Conservation (phyloP, 345 rosid genomes). For the Sisymbrium irio region DNA sequence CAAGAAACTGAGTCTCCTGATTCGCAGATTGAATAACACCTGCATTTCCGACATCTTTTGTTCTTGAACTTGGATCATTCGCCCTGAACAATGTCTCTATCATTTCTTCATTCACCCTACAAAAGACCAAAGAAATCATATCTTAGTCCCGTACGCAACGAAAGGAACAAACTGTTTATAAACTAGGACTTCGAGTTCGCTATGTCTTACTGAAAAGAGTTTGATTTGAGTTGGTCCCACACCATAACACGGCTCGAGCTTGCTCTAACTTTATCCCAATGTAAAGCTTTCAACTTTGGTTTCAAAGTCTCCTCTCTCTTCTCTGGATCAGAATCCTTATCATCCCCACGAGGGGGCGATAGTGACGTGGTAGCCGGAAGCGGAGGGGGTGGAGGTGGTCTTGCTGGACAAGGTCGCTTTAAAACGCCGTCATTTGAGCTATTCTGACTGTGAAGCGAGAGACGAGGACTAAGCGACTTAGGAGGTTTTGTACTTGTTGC, state of each 20-base stretch:
- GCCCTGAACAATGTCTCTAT: constrained; percentile 81
- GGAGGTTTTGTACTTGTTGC: constrained; percentile 38
- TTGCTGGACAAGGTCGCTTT: constrained; percentile 27
- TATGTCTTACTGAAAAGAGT: constrained; percentile 85
- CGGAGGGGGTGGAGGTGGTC: constrained; percentile 82
- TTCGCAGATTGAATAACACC: constrained; percentile 35
- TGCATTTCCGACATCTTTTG: constrained; percentile 41
- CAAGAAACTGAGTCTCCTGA: constrained; percentile 74
- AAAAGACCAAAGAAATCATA: constrained; percentile 11
- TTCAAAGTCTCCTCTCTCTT: constrained; percentile 47
- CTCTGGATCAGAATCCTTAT: constrained; percentile 44
- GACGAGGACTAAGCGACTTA: constrained; percentile 39
- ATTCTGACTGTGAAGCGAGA: constrained; percentile 7
- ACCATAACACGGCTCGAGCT: constrained; percentile 88
- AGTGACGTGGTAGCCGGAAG: constrained; percentile 27
- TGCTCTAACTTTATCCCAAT: constrained; percentile 98
- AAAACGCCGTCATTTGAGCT: constrained; percentile 21
- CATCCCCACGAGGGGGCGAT: constrained; percentile 39
- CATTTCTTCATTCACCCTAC: constrained; percentile 96
- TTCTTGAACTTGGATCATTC: constrained; percentile 48
- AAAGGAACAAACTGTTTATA: background rate
- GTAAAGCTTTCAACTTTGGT: constrained; percentile 88
- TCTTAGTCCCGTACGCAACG: constrained; percentile 7
- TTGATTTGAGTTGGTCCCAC: constrained; percentile 92
- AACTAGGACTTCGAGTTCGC: background rate